phyloP scores from a whole-genome alignment of 2,329 filamentous ascomycete species.

The Hymenoscyphus salicellus region DNA sequence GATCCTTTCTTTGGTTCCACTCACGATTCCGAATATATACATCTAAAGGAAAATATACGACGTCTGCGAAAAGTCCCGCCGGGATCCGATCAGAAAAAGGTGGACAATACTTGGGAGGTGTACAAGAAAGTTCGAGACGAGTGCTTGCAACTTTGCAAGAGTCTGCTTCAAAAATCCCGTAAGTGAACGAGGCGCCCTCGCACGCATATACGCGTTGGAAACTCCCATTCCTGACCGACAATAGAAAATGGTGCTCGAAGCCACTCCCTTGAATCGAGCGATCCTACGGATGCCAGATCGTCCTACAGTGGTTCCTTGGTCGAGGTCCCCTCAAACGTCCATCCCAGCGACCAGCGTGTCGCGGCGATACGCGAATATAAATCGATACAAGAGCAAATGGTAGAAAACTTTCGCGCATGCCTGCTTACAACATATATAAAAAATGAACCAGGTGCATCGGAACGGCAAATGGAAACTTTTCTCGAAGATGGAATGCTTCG shows the following conservation, averaged over 20 bases:
- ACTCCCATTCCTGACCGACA: neutral
- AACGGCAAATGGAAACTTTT: slow-evolving; percentile 43
- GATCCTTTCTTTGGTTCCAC: slow-evolving; percentile 26
- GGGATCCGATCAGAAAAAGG: slow-evolving; percentile 30
- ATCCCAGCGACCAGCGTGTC: slow-evolving; percentile 36
- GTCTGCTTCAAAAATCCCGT: slow-evolving; percentile 43
- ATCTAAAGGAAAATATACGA: slow-evolving; percentile 32
- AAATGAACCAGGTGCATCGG: slow-evolving; percentile 45
- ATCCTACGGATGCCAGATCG: slow-evolving; percentile 26
- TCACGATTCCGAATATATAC: slow-evolving; percentile 31
- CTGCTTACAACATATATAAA: slow-evolving; percentile 46
- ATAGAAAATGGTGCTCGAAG: slow-evolving; percentile 24
- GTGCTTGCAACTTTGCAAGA: slow-evolving; percentile 42
- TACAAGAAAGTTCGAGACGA: slow-evolving; percentile 44
- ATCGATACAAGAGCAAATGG: slow-evolving; percentile 42
- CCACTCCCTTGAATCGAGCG: slow-evolving; percentile 25
- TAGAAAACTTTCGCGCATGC: slow-evolving; percentile 42
- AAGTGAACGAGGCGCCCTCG: slow-evolving; percentile 16
- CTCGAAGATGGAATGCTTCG: slow-evolving; percentile 45
- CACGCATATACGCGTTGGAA: neutral
- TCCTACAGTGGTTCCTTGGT: slow-evolving; percentile 26
- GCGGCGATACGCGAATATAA: slow-evolving; percentile 46
- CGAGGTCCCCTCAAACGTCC: slow-evolving; percentile 30
- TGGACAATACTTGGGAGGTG: slow-evolving; percentile 46
- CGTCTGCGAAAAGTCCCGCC: slow-evolving; percentile 25